Conservation (phyloP, 768 basidiomycete species). For the Macrocybe gigantea region DNA sequence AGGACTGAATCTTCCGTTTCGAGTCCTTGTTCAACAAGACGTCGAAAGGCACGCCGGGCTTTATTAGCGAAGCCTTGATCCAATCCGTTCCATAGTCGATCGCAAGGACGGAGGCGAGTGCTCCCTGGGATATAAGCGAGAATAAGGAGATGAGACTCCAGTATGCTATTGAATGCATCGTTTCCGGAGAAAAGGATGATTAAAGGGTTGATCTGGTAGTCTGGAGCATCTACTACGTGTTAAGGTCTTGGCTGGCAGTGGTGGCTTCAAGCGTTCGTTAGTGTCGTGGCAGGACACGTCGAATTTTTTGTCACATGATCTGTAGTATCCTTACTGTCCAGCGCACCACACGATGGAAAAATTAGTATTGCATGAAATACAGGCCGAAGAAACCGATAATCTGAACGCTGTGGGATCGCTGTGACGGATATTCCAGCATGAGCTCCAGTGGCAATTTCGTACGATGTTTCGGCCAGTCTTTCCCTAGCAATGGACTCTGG, state of each 20-base stretch:
- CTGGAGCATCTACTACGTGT: conserved; percentile 21
- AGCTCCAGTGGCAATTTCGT: too few species aligned
- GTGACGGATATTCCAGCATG: too few species aligned
- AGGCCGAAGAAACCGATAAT: too few species aligned
- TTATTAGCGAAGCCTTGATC: conserved; percentile 95
- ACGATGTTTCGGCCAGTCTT: too few species aligned
- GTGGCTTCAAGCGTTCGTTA: conserved; percentile 3
- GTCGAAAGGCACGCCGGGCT: conserved; percentile 92
- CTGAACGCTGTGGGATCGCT: too few species aligned
- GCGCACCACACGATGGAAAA: too few species aligned
- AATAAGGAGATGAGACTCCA: conserved; percentile 34
- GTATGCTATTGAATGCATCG: conserved; percentile 33
- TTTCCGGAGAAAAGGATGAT: conserved; percentile 15
- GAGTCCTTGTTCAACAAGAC: conserved; percentile 95
- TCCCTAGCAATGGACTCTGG: too few species aligned
- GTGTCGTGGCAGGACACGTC: conserved; percentile 33
- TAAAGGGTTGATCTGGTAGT: conserved; percentile 13
- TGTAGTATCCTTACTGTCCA: too few species aligned
- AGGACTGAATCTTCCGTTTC: conserved; percentile 89
- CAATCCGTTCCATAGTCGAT: conserved; percentile 98
- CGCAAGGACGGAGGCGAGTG: conserved; percentile 78
- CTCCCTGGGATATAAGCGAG: conserved; percentile 33
- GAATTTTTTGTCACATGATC: conserved; percentile 15
- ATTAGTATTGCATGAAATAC: too few species aligned
- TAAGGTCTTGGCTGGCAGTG: conserved; percentile 1